phyloP scores from a whole-genome alignment of 2,329 filamentous ascomycete genomes.

The Pyricularia pennisetigena region DNA sequence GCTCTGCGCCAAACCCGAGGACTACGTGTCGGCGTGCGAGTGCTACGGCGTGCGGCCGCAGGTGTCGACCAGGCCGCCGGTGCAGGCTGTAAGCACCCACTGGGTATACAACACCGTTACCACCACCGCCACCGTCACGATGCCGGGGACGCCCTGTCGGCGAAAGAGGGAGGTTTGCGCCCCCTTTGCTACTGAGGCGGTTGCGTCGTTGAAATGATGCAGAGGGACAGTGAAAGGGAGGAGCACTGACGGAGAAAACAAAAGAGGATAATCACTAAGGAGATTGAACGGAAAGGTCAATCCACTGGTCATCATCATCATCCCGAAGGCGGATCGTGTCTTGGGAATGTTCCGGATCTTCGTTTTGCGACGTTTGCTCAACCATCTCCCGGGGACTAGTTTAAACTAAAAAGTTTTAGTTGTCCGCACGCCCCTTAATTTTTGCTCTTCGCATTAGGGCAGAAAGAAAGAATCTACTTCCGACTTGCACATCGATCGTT shows the following conservation, averaged over 20 bases:
- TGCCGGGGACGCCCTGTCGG: neutral
- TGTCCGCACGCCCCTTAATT: neutral
- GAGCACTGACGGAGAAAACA: too few relatives aligned
- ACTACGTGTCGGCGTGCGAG: neutral
- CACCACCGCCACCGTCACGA: neutral
- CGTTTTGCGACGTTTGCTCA: too few relatives aligned
- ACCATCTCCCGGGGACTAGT: too few relatives aligned
- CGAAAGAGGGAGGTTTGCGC: neutral
- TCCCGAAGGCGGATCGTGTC: too few relatives aligned
- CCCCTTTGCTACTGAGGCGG: neutral
- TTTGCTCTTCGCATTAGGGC: neutral
- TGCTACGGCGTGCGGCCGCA: neutral
- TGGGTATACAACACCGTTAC: neutral
- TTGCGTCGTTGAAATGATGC: neutral
- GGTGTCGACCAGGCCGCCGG: neutral
- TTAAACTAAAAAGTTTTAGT: too few relatives aligned
- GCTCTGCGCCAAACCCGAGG: neutral
- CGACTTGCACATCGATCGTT: neutral
- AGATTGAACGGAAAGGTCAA: too few relatives aligned
- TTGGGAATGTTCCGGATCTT: too few relatives aligned
- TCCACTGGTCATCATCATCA: too few relatives aligned
- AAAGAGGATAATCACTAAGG: too few relatives aligned
- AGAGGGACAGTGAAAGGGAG: too few relatives aligned
- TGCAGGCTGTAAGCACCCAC: neutral
- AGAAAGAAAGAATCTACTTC: neutral